phyloP scores from a whole-genome alignment of 2,329 filamentous ascomycete species.

The Colletotrichum gigasporum region DNA sequence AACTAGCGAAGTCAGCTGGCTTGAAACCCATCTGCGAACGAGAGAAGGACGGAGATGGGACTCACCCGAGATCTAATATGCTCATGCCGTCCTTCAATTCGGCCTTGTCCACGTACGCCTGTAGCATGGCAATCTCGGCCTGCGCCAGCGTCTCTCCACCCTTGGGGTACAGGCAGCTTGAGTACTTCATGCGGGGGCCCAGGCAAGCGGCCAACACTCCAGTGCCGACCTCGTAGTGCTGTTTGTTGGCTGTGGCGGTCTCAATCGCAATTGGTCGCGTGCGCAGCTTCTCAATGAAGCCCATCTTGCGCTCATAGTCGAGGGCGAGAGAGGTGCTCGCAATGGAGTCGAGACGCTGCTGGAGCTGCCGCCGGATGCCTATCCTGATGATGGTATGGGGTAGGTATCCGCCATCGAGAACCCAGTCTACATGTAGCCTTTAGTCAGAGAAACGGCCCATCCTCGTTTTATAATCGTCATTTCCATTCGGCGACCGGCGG shows the following conservation, averaged over 20 bases:
- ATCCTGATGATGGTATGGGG: constrained; percentile 70
- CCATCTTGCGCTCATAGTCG: constrained; percentile 68
- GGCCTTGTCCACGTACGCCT: constrained; percentile 69
- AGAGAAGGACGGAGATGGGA: constrained; percentile 21
- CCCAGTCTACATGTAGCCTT: constrained; percentile 54
- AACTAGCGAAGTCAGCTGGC: constrained; percentile 49
- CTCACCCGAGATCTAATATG: constrained; percentile 70
- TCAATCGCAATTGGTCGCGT: constrained; percentile 74
- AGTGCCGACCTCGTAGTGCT: constrained; percentile 79
- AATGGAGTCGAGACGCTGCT: constrained; percentile 67
- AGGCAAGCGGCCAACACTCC: constrained; percentile 69
- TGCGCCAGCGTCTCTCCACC: constrained; percentile 70
- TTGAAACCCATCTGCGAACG: not conserved
- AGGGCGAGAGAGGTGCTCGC: constrained; percentile 60
- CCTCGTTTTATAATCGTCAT: no score
- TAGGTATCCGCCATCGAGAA: constrained; percentile 73
- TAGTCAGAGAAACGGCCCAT: constrained; percentile 7
- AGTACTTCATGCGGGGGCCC: constrained; percentile 78
- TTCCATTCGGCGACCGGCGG: no score
- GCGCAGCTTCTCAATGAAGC: constrained; percentile 68
- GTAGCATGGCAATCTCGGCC: constrained; percentile 74
- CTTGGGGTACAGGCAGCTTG: constrained; percentile 71
- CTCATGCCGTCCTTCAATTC: constrained; percentile 67
- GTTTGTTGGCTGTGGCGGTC: constrained; percentile 70
- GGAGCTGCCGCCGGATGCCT: constrained; percentile 73